Evolutionary conservation across 345 rosid species (phyloP).

Genomic region (Acer campestre): DNA sequence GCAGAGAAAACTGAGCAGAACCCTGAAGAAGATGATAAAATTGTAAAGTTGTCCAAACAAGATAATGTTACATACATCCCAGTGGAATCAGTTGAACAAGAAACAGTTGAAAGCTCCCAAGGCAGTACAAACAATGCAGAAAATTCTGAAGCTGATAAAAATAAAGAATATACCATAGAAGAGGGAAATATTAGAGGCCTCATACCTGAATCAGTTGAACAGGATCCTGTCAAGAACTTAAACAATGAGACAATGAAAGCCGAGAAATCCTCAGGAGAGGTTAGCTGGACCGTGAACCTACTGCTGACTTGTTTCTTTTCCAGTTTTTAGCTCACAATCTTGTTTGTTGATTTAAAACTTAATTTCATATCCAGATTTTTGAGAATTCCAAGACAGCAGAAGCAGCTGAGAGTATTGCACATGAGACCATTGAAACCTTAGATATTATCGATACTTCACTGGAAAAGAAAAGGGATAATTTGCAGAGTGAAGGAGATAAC

Average conservation of each 20-base stretch:
- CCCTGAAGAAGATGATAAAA: slow-evolving; percentile 5
- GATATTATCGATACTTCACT: neutral
- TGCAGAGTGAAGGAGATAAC: slow-evolving; percentile 3
- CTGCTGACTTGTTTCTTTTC: neutral
- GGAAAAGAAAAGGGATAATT: slow-evolving; percentile 15
- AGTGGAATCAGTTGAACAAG: slow-evolving; percentile 14
- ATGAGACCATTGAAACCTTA: slow-evolving; percentile 10
- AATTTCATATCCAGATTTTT: slow-evolving; percentile 16
- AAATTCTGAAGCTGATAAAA: slow-evolving; percentile 12
- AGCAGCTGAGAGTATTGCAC: slow-evolving; percentile 13
- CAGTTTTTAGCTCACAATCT: neutral
- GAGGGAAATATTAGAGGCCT: neutral
- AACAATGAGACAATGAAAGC: slow-evolving; percentile 14
- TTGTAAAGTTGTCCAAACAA: slow-evolving; percentile 14
- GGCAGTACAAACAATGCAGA: slow-evolving; percentile 6
- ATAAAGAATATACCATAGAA: neutral
- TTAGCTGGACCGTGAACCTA: slow-evolving; percentile 6
- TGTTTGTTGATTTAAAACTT: neutral
- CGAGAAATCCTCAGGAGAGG: slow-evolving; percentile 22
- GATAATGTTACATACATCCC: slow-evolving; percentile 16
- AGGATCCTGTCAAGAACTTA: slow-evolving; percentile 7
- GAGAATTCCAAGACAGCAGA: slow-evolving; percentile 4
- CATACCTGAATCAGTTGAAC: slow-evolving; percentile 14
- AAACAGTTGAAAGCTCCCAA: slow-evolving; percentile 6
- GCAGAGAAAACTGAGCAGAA: slow-evolving; percentile 10